A percentile compares a stretch with the other conserved stretches of the same genome.
phyloP scores from a whole-genome alignment of 352 stramenopile genomes.

The Phytophthora idaei region DNA sequence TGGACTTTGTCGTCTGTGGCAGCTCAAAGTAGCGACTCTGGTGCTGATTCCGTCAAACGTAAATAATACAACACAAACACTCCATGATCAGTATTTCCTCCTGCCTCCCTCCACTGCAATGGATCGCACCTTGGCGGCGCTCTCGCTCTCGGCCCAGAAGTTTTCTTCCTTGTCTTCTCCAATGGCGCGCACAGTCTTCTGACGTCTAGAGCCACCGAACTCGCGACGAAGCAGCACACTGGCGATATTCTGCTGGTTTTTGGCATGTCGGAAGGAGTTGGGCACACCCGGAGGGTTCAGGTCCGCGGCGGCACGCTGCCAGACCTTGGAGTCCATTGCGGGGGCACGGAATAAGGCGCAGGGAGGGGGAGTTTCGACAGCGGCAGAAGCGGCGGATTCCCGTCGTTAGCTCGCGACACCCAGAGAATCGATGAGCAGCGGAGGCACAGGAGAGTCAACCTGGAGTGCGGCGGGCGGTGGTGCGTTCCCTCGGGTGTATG shows the following conservation, averaged over 20 bases:
- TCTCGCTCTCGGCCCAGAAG: constrained; percentile 84
- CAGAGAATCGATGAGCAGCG: constrained; percentile 1
- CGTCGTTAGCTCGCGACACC: constrained; percentile 9
- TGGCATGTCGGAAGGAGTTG: constrained; percentile 73
- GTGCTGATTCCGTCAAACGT: constrained; percentile 47
- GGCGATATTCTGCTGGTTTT: constrained; percentile 73
- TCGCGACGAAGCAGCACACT: constrained; percentile 67
- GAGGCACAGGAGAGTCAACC: constrained; percentile 10
- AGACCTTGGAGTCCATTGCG: constrained; percentile 60
- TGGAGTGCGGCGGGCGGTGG: not conserved
- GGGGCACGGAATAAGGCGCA: constrained; percentile 1
- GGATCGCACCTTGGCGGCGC: constrained; percentile 61
- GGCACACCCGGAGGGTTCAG: constrained; percentile 74
- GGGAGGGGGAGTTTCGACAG: constrained; percentile 26
- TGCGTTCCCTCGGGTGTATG: constrained; percentile 9
- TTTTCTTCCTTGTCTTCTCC: constrained; percentile 66
- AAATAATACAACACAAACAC: constrained; percentile 1
- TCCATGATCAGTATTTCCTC: constrained; percentile 3
- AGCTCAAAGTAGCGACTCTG: constrained; percentile 87
- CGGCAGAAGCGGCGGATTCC: constrained; percentile 7
- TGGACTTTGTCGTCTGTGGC: constrained; percentile 86
- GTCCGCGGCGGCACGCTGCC: constrained; percentile 71
- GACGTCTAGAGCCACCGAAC: constrained; percentile 44
- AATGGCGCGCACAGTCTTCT: constrained; percentile 48
- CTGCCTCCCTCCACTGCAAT: not conserved